A percentile compares a stretch with the other conserved stretches of the same genome.
Conservation (phyloP, 306 rosid species). For the Phaseolus lunatus region DNA sequence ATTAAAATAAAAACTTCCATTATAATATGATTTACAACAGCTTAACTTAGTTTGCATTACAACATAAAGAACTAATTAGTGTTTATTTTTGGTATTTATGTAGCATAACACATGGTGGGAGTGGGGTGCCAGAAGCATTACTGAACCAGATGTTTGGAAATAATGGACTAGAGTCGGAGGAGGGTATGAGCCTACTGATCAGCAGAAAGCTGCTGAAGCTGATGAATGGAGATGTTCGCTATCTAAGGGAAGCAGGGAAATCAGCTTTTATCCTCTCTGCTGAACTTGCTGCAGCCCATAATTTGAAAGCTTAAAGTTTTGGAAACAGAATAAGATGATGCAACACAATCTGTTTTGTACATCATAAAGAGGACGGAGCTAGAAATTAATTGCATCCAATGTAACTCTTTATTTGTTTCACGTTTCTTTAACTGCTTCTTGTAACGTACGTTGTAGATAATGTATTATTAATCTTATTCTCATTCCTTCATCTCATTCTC, state of each 20-base stretch:
- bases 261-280: constrained; percentile 75
- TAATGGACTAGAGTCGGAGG: constrained; percentile 67
- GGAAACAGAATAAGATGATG: constrained; percentile 38
- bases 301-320: constrained; percentile 42
- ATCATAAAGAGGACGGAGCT: constrained; percentile 31
- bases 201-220: constrained; percentile 85
- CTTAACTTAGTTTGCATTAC: neutral
- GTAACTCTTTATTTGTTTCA: constrained; percentile 45
- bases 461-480: constrained; percentile 40
- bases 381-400: constrained; percentile 36
- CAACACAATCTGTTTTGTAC: constrained; percentile 39
- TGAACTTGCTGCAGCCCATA: constrained; percentile 77
- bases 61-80: neutral
- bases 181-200: constrained; percentile 78
- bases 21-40: constrained; percentile 11
- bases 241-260: constrained; percentile 81
- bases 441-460: constrained; percentile 54
- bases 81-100: constrained; percentile 26
- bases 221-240: constrained; percentile 88
- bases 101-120: constrained; percentile 78
- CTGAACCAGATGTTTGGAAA: constrained; percentile 85
- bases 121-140: constrained; percentile 78
- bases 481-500: constrained; percentile 27
- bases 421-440: constrained; percentile 36
- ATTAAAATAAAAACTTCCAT: neutral